Evolutionary conservation across 2,329 filamentous ascomycete species (phyloP), one percentile per base, ranked within the genome.

Genomic region (Monilinia polystroma): DNA sequence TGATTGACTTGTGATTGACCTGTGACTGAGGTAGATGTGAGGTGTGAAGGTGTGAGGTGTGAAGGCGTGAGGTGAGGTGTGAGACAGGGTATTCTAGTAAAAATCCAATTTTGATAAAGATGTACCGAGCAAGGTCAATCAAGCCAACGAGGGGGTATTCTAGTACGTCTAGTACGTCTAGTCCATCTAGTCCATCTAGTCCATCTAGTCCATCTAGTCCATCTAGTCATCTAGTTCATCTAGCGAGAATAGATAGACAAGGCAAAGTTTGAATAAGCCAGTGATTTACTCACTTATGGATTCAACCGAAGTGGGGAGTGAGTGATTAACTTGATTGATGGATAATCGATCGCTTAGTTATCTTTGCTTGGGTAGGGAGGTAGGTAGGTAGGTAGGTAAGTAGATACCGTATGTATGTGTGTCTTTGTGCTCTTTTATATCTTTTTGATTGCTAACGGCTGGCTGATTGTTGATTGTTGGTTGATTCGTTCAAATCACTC

Each of bases 71-170:
- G 38, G 38, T 41, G 12, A 41, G 38, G 38, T 41, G 12, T 16
- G 26, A 35, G 29, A 52, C n/a, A 51, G 23, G 59, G 32, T 53
- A 63, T 63, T 20, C 47, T 41, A 41, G 29, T 20, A n/a, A 52
- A 52, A 38, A 2, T 38, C 32, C 18, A 63, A 32, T 35, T 63
- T 41, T 18, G 32, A 63, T 16, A 32, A 43, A n/a, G 32, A 38
- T 5, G 23, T 41, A 29, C 26, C 57, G 26, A 60, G 57, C n/a
- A 49, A 23, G 29, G 57, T 3, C 20, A 60, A 49, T 5, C 20
- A 60, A 49, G 43, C 11, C n/a, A 16, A 52, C 10, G 49, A 26
- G 14, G 57, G 57, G 43, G 45, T 23, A 49, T 38, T 23, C 20
- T 12, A 38, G 57, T 51, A 38, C 49, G 6, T 35, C 32, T 35